Evolutionary conservation across 2,329 filamentous ascomycete species (phyloP), one percentile per base, ranked within the genome.

Genomic region (Stemphylium beticola): DNA sequence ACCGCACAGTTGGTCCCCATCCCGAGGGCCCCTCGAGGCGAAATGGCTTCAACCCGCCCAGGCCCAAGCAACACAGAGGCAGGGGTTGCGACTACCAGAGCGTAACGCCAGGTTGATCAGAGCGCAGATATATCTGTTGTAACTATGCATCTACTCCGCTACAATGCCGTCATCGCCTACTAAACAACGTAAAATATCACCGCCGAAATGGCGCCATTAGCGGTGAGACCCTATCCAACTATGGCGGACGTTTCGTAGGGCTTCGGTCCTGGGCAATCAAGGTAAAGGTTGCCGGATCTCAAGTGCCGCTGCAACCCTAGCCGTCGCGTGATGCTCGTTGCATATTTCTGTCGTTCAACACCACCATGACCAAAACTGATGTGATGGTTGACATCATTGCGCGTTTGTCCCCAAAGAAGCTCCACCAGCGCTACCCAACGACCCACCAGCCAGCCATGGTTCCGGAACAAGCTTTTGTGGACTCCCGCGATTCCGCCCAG

Each of bases 41-140:
- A 43, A 37, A 55, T 57, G 53, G 55, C 58, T 57, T 58, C 40
- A 31, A 15, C 24, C 57, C 58, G 53, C 53, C 47, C 53, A 58
- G 46, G 45, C 49, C 58, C 55, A 40, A 17, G 6, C n/a, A 17
- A 40, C n/a, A 29, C 29, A 34, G 15, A 10, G 17, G 26, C 41
- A 24, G 42, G 37, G 20, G 20, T 10, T 12, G 31, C 14, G 36
- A 34, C 33, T 52, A 31, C 29, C 41, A 26, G 9, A 41, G 29
- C 22, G n/a, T 24, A n/a, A 17, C 9, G 17, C 18, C 32, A 14
- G 12, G 12, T 31, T 26, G 36, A 29, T 18, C 45, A 33, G 40
- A 41, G 29, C 29, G 20, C 31, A n/a, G 22, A 34, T 29, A 29
- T 24, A 11, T 31, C 15, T 31, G 34, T 20, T 9, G 8, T 33